Conservation (phyloP, 352 stramenopile species). For the Globisporangium spinosum region DNA sequence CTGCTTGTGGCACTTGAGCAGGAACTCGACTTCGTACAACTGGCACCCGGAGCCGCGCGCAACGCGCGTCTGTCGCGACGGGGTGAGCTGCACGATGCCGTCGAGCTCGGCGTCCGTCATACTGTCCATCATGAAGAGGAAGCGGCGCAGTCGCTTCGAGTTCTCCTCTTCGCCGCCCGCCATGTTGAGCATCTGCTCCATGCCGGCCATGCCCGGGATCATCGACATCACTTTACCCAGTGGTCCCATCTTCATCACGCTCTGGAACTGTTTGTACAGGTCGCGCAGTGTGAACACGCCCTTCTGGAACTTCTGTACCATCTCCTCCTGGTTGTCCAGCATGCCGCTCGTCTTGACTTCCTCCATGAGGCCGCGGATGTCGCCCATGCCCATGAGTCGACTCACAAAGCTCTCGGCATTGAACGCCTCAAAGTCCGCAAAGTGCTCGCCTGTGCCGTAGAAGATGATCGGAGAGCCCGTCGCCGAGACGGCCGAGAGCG, state of each 20-base stretch:
- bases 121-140: conserved; percentile 99
- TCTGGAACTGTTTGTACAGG: conserved; percentile 99
- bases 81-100: conserved; percentile 67
- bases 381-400: conserved; percentile 97
- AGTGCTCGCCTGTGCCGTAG: conserved; percentile 97
- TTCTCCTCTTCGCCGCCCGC: conserved; percentile 91
- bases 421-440: conserved; percentile 98
- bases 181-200: conserved; percentile 89
- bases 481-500: conserved; percentile 96
- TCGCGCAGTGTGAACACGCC: conserved; percentile 96
- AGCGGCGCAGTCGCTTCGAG: conserved; percentile 92
- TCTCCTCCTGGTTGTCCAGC: conserved; percentile 93
- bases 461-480: conserved; percentile 98
- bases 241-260: conserved; percentile 97
- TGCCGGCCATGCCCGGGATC: conserved; percentile 93
- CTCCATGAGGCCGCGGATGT: conserved; percentile 95
- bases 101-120: conserved; percentile 98
- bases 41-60: conserved; percentile 90
- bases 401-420: conserved; percentile 97
- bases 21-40: conserved; percentile 86
- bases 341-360: conserved; percentile 91
- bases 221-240: conserved; percentile 98
- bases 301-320: conserved; percentile 96
- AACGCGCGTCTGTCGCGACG: conserved; percentile 82
- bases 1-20: conserved; percentile 96